phyloP scores from a whole-genome alignment of 768 basidiomycete species.

The Podaxis pistillaris region DNA sequence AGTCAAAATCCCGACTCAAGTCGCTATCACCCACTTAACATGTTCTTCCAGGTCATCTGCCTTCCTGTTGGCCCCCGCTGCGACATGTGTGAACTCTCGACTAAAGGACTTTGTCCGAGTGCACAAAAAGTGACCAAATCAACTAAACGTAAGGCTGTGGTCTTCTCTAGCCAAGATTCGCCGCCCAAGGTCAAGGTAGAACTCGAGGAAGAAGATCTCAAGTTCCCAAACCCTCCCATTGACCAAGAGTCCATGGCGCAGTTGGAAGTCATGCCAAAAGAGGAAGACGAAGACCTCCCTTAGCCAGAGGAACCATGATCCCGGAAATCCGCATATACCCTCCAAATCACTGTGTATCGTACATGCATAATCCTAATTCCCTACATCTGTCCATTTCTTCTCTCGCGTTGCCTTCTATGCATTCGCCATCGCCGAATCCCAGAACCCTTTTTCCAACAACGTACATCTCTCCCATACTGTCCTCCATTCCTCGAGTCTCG shows the following conservation, averaged over 20 bases:
- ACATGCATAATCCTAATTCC: conserved; percentile 5
- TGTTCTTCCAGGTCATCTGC: conserved; percentile 55
- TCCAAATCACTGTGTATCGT: conserved; percentile 4
- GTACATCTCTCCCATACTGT: conserved; percentile 77
- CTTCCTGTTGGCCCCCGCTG: conserved; percentile 66
- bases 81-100: conserved; percentile 57
- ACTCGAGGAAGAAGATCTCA: conserved; percentile 26
- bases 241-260: conserved; percentile 7
- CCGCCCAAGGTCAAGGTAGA: conserved; percentile 32
- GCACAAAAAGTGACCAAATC: conserved; percentile 31
- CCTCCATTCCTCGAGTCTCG: conserved; percentile 62
- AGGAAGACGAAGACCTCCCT: conserved; percentile 1
- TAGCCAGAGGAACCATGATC: not conserved
- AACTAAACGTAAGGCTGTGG: conserved; percentile 26
- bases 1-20: not conserved
- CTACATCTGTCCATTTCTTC: not conserved
- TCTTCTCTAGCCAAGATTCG: conserved; percentile 19
- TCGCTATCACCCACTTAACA: not conserved
- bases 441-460: conserved; percentile 78
- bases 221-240: conserved; percentile 4
- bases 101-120: conserved; percentile 64
- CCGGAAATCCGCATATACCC: not conserved
- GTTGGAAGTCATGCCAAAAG: conserved; percentile 8
- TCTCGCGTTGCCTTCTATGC: not conserved
- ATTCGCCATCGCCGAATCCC: conserved; percentile 63